Base-by-base conservation (phyloP, 106 monocot genomes). In the Narthecium ossifragum region DNA sequence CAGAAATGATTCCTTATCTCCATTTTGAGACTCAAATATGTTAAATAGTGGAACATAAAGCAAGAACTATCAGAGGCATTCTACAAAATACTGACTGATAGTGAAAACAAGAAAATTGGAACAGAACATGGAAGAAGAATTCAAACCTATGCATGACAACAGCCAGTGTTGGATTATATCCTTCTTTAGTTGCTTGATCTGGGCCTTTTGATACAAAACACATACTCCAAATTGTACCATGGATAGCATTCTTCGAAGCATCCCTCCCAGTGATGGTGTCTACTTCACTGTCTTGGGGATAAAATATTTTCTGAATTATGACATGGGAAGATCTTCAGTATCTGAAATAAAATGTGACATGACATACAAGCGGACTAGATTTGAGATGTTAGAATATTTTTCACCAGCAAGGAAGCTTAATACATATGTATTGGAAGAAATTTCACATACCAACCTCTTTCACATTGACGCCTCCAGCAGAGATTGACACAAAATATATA, bases 151-250 rank as follows among this genome's bases (percentile, higher is more conserved):
- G 78, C 73, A 98, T 70, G 36, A 98, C 53, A 52, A 84, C 58
- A 48, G 87, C 98, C 18, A 98, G 58, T 22, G 88, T 34, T 31
- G 81, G 81, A 62, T 70, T 69, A 53, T 73, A 67, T 43, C 50
- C 76, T 65, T 81, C 77, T 20, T 51, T 59, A 32, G 23, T 69
- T 13, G 57, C 10, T 66, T 59, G 51, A 65, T 70, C 50, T 20
- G 29, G 50, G 41, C 53, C 72, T 60, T 70, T 72, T 49, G 86
- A 77, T 81, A 98, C 67, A 56, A 98, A 98, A 72, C 91, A 76
- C 78, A 91, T 91, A 70, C 90, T 91, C 98, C 98, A 98, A 75
- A 98, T 87, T 72, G 87, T 91, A 37, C 98, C 98, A 56, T 58
- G 70, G 13, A 72, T 20, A 69, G 50, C 48, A 21, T 43, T 20